A percentile compares a stretch with the other conserved stretches of the same genome.
Evolutionary conservation across 83 land plant genomes (phyloP).

Genomic region (Thuja plicata): DNA sequence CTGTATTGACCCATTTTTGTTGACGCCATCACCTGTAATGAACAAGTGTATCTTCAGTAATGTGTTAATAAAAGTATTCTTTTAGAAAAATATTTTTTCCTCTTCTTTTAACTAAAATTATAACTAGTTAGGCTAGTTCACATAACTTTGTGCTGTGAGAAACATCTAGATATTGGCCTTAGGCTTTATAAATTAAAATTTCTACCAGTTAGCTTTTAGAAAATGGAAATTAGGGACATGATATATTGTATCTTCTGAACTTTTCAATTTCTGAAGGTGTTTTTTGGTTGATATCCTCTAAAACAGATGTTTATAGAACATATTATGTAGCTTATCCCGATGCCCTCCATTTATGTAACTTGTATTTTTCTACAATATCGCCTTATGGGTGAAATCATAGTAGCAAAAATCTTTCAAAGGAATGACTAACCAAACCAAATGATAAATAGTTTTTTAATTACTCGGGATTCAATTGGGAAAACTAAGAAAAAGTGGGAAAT

Average conservation of each 20-base stretch:
- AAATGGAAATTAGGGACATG: background rate
- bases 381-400: background rate
- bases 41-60: background rate
- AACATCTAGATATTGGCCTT: background rate
- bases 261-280: background rate
- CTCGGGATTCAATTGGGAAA: too few species aligned
- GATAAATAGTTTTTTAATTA: too few species aligned
- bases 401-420: background rate
- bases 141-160: background rate
- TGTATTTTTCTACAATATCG: background rate
- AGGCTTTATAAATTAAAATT: background rate
- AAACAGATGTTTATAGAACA: background rate
- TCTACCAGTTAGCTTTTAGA: background rate
- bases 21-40: background rate
- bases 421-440: background rate
- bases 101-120: background rate
- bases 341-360: background rate
- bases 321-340: background rate
- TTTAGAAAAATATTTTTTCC: background rate
- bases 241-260: constrained; percentile 1
- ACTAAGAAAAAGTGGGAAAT: too few species aligned
- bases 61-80: background rate
- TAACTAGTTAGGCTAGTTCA: too few species aligned
- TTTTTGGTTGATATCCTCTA: background rate
- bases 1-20: constrained; percentile 1